These are phyloP conservation scores for Candida nemodendra DNA, from an alignment of 805 yeast species.

Conservation along the genomic window DNA sequence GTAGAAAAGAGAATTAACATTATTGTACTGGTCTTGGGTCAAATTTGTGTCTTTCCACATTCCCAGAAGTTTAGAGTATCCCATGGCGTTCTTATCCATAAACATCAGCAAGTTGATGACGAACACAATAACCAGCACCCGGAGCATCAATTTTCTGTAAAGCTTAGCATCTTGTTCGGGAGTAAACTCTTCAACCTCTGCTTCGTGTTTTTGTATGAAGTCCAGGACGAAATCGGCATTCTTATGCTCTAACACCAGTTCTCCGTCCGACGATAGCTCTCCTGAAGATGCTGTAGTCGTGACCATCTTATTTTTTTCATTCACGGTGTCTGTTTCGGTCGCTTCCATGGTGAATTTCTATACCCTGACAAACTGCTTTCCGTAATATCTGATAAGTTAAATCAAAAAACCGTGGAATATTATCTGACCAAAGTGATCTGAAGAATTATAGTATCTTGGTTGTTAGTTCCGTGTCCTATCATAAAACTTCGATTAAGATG, in stretches of 20 bases:
- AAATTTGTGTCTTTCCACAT: neutral
- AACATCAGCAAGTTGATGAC: neutral
- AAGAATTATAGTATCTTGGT: too few species aligned
- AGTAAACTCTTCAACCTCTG: conserved; percentile 11
- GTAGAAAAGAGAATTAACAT: conserved; percentile 3
- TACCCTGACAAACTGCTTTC: too few species aligned
- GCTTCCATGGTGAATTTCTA: too few species aligned
- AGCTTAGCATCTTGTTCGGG: conserved; percentile 3
- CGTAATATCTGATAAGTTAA: too few species aligned
- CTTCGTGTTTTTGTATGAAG: conserved; percentile 15
- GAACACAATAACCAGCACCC: neutral
- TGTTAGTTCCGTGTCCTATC: too few species aligned
- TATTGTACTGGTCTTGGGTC: neutral
- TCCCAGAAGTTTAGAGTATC: conserved; percentile 1
- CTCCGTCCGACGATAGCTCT: neutral
- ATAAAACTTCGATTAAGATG: too few species aligned
- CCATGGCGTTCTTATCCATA: conserved; percentile 1
- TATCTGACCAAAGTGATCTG: too few species aligned
- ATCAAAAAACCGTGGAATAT: too few species aligned
- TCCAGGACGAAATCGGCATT: conserved; percentile 22
- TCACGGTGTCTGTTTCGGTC: neutral
- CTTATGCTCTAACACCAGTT: neutral
- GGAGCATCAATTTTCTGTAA: conserved; percentile 4
- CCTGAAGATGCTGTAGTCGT: neutral
- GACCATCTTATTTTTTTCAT: neutral